Base-by-base conservation (phyloP, 2,329 filamentous ascomycete genomes). In the Cryphonectria japonica region DNA sequence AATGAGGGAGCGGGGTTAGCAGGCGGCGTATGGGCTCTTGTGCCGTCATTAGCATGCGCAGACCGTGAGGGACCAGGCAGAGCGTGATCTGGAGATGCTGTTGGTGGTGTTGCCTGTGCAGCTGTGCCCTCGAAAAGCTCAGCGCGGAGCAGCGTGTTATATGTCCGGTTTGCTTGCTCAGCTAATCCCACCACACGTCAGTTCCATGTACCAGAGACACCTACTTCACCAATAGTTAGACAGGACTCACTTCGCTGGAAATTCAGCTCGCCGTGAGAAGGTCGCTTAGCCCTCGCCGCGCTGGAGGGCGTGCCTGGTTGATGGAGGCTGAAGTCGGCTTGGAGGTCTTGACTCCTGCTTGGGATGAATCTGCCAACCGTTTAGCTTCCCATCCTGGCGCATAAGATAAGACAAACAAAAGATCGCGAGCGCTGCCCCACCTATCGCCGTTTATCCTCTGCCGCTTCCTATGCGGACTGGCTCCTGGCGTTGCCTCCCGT, bases 101-200 rank as follows among this genome's bases (percentile, higher is more conserved):
- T 86, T 63, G 91, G 86, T 52, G 92, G 86, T 52, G 93, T 89
- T 46, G 90, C 86, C 80, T 98, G 95, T 11, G 96, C 95, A 73
- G 98, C 91, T 39, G 94, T 93, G 75, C 89, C 89, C 77, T 97
- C 95, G 79, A 99, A 99, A 72, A 99, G 88, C 81, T 99, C 96
- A 67, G 93, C 92, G 70, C 96, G 92, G 69, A 99, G 85, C 8
- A 99, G 85, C 29, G 91, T 92, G 39, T 94, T 97, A 80, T 95
- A 99, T 29, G 93, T 98, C 71, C 93, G 89, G 77, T 99, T 98
- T 64, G 96, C 96, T 86, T 98, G 94, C 82, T 98, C 95, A 66
- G 93, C 95, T 89, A 73, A 11, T 39, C 37, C 37, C 54, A 52
- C 6, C 34, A 69, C 59, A 60, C 66, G 74, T 81, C 74, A 81